Evolutionary conservation across 2,329 filamentous ascomycete genomes (phyloP).

Genomic region (Aphanoascus verrucosus): DNA sequence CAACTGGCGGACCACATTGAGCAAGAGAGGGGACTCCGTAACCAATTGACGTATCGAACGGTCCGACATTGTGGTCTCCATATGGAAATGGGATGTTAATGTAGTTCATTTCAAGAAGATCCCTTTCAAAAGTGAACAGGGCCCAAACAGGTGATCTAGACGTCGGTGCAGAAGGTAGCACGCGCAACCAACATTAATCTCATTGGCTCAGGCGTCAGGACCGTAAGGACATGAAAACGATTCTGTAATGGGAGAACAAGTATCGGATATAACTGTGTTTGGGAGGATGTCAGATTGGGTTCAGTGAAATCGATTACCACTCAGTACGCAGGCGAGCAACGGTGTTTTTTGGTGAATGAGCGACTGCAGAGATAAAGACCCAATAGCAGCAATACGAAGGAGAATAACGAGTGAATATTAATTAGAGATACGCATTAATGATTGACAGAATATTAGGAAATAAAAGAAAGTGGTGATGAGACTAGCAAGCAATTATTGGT

Average conservation of each 20-base stretch:
- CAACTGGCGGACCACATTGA: constrained; percentile 9
- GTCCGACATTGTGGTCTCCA: constrained; percentile 25
- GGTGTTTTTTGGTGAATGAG: too few species aligned
- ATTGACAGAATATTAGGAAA: neutral
- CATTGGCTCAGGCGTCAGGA: neutral
- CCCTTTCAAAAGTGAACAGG: neutral
- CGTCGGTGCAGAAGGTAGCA: neutral
- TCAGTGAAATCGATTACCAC: too few species aligned
- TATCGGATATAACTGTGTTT: constrained; percentile 17
- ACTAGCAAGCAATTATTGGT: neutral
- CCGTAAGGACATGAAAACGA: neutral
- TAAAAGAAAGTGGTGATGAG: neutral
- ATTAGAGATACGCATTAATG: constrained; percentile 11
- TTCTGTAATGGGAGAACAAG: constrained; percentile 16
- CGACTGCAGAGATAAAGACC: too few species aligned
- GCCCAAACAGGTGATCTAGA: neutral
- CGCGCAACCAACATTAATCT: neutral
- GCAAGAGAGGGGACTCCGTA: constrained; percentile 18
- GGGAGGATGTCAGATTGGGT: constrained; percentile 13
- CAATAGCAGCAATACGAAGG: too few species aligned
- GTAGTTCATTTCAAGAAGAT: constrained; percentile 29
- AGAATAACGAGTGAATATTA: constrained; percentile 10
- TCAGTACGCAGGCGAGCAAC: too few species aligned
- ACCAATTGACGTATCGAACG: constrained; percentile 30
- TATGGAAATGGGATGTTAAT: constrained; percentile 31